Percentiles rank a stretch among this genome's conserved stretches.
These are phyloP conservation scores for Trichoderma sp. DNA, from an alignment of 2,329 filamentous ascomycete species.

Conservation along the genomic window DNA sequence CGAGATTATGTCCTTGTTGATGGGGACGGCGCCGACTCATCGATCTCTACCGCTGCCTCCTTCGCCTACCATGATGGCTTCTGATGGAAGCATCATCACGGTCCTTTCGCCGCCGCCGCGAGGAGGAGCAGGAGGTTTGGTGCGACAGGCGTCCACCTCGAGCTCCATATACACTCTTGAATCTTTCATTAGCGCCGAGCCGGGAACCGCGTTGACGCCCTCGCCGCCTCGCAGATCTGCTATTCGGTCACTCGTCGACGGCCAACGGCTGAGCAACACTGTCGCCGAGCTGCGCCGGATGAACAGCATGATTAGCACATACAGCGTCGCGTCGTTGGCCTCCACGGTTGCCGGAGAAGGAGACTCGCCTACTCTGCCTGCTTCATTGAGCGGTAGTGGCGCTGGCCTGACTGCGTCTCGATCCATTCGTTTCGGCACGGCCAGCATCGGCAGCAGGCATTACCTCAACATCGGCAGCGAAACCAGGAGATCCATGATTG, in stretches of 20 bases:
- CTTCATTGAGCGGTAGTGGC: constrained; percentile 6
- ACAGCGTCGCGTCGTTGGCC: constrained; percentile 44
- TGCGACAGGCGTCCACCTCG: constrained; percentile 31
- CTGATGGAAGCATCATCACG: constrained; percentile 34
- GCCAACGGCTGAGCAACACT: constrained; percentile 41
- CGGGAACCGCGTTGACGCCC: constrained; percentile 29
- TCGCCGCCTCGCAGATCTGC: constrained; percentile 31
- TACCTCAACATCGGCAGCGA: constrained; percentile 49
- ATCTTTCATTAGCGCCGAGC: constrained; percentile 22
- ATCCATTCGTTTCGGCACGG: constrained; percentile 4
- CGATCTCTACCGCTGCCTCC: constrained; percentile 37
- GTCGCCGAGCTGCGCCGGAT: constrained; percentile 58
- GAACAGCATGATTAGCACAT: constrained; percentile 55
- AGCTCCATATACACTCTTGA: constrained; percentile 34
- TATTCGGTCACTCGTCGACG: constrained; percentile 27
- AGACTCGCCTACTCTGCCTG: constrained; percentile 45
- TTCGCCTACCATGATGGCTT: constrained; percentile 33
- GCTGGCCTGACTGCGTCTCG: not conserved
- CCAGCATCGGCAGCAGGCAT: constrained; percentile 46
- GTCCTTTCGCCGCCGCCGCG: constrained; percentile 35
- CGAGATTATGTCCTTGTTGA: constrained; percentile 38
- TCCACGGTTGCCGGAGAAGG: constrained; percentile 35
- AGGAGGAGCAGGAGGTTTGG: constrained; percentile 20
- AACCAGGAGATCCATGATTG: constrained; percentile 23
- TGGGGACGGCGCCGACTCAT: constrained; percentile 30